These are phyloP conservation scores for Ascomycota sp. DNA, from an alignment of 2,329 filamentous ascomycete genomes.

Conservation along the genomic window DNA sequence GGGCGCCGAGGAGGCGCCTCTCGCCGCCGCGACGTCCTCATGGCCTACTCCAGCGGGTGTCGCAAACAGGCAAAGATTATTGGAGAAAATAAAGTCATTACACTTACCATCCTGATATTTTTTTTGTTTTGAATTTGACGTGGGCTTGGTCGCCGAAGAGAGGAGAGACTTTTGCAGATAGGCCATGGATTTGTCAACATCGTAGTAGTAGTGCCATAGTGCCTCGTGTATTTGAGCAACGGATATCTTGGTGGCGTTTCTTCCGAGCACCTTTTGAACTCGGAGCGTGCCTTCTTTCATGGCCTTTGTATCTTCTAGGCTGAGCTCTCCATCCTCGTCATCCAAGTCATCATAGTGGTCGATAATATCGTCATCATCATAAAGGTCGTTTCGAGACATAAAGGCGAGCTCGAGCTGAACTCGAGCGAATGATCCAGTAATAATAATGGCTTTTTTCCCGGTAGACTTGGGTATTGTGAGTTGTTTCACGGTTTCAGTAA, in stretches of 20 bases:
- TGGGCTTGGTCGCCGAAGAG: conserved; percentile 15
- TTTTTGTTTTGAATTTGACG: too few species aligned
- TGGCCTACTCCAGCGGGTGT: conserved; percentile 14
- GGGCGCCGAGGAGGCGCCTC: too few species aligned
- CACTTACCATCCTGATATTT: conserved; percentile 22
- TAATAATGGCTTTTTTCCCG: too few species aligned
- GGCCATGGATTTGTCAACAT: conserved; percentile 64
- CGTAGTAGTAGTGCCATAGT: conserved; percentile 91
- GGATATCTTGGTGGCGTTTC: conserved; percentile 33
- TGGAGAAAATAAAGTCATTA: conserved; percentile 12
- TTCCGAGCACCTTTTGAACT: conserved; percentile 45
- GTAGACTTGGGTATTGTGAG: too few species aligned
- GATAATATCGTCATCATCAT: conserved; percentile 25
- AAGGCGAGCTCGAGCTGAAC: neutral
- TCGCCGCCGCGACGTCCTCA: too few species aligned
- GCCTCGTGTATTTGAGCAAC: conserved; percentile 62
- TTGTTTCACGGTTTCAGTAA: too few species aligned
- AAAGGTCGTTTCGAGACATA: conserved; percentile 15
- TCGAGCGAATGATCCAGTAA: too few species aligned
- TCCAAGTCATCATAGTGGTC: conserved; percentile 28
- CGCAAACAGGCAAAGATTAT: conserved; percentile 7
- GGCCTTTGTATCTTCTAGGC: conserved; percentile 22
- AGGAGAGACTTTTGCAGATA: conserved; percentile 54
- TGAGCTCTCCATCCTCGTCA: conserved; percentile 24
- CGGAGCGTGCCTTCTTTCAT: conserved; percentile 46